Evolutionary conservation across 371 early-diverging fungal species (phyloP), one percentile per base, ranked within the genome.

Genomic region (Capillidium heterosporum): DNA sequence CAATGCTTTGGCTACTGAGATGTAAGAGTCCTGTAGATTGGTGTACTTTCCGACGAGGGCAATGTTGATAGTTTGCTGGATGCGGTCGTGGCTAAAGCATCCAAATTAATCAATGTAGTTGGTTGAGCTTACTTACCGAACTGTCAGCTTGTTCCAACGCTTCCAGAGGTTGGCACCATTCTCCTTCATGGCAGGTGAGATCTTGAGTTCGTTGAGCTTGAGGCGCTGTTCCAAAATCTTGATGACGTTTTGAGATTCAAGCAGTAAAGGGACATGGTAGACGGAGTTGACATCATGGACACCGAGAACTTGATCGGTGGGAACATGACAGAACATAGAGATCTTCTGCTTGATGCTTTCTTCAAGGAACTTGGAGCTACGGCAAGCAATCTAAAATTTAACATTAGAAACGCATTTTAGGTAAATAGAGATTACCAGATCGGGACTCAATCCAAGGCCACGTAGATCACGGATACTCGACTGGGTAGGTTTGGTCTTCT

Each of bases 401-500:
- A 21, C 50, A 32, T 21, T 1, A 43, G 27, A 26, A 54, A 65
- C 47, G n/a, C 43, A 15, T 15, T n/a, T 8, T n/a, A n/a, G n/a
- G n/a, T n/a, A n/a, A n/a, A n/a, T 19, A 1, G 32, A 29, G 21
- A 47, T 59, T 59, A 75, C 76, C 61, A 99, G 69, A 67, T 99
- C 98, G 29, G 97, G 95, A n/a, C 82, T 77, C 32, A 99, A 77
- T 56, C 98, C 99, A 49, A 93, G 82, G 59, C 91, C 93, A 64
- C 96, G 83, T 46, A 96, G 76, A 62, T 96, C 95, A 58, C 95
- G 84, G 44, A 96, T 82, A 46, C 91, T 88, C 48, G 87, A 82
- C 71, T 99, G 99, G 7, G 98, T 95, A 53, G 96, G 97, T 80
- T 98, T 98, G 32, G 98, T 98, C 81, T 99, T 99, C 70, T 97